phyloP scores from a whole-genome alignment of 768 basidiomycete genomes.

The Pluteus cervinus region DNA sequence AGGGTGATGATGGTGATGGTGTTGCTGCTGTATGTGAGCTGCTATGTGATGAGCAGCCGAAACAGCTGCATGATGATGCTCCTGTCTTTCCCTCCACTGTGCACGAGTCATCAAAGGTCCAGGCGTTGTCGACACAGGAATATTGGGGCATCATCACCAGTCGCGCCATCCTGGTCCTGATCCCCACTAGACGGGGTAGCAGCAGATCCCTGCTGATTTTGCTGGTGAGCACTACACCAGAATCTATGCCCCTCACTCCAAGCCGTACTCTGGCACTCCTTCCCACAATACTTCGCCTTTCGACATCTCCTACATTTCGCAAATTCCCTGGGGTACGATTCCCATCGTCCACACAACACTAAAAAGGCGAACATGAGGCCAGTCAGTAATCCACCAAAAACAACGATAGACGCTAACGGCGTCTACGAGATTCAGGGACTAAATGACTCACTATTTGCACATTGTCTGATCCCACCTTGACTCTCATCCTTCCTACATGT shows the following conservation, averaged over 20 bases:
- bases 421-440: too few relatives aligned
- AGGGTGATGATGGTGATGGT: too few relatives aligned
- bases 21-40: too few relatives aligned
- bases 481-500: slow-evolving; percentile 97
- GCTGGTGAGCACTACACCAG: slow-evolving; percentile 90
- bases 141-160: too few relatives aligned
- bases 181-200: too few relatives aligned
- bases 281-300: slow-evolving; percentile 98
- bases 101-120: too few relatives aligned
- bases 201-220: too few relatives aligned
- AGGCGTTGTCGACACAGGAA: too few relatives aligned
- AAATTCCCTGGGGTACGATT: slow-evolving; percentile 87
- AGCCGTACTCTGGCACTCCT: slow-evolving; percentile 93
- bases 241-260: slow-evolving; percentile 97
- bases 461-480: slow-evolving; percentile 90
- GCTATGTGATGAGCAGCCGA: too few relatives aligned
- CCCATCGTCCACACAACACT: slow-evolving; percentile 97
- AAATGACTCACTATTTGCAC: slow-evolving; percentile 79
- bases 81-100: too few relatives aligned
- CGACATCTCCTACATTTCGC: slow-evolving; percentile 94
- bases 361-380: slow-evolving; percentile 1
- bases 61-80: too few relatives aligned
- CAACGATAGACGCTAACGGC: slow-evolving; percentile 4
- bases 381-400: background rate
- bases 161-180: too few relatives aligned